Evolutionary conservation across 1,139 yeast species (phyloP).

Genomic region (Sugiyamaella novakii): DNA sequence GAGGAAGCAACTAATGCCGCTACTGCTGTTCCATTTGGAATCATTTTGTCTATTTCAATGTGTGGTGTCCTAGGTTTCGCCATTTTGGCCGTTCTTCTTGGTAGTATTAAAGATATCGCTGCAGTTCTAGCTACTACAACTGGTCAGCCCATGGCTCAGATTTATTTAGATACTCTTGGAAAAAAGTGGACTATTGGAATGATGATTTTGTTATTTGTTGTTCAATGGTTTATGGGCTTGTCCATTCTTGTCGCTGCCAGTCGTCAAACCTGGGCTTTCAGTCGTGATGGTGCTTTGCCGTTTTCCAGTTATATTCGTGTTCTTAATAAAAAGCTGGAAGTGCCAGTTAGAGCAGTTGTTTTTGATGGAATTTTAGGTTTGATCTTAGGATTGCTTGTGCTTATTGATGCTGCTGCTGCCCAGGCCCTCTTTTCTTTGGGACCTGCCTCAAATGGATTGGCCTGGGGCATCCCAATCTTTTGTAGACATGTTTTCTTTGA

Average conservation of each 20-base stretch:
- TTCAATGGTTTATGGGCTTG: slow-evolving; percentile 61
- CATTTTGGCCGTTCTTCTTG: slow-evolving; percentile 56
- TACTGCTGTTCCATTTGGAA: slow-evolving; percentile 68
- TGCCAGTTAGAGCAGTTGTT: slow-evolving; percentile 63
- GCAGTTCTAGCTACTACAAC: slow-evolving; percentile 41
- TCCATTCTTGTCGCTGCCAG: slow-evolving; percentile 78
- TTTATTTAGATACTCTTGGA: slow-evolving; percentile 65
- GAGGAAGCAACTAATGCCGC: slow-evolving; percentile 73
- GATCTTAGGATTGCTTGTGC: slow-evolving; percentile 57
- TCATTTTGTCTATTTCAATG: slow-evolving; percentile 54
- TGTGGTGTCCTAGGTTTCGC: slow-evolving; percentile 66
- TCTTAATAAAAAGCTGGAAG: slow-evolving; percentile 54
- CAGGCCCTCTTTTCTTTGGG: slow-evolving; percentile 60
- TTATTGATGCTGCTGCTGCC: slow-evolving; percentile 63
- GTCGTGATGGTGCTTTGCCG: slow-evolving; percentile 88
- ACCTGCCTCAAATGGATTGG: slow-evolving; percentile 62
- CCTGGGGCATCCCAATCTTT: slow-evolving; percentile 62
- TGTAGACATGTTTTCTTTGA: slow-evolving; percentile 47
- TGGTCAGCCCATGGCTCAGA: slow-evolving; percentile 55
- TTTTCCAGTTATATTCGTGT: slow-evolving; percentile 44
- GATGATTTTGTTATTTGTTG: slow-evolving; percentile 36
- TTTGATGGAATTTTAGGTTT: slow-evolving; percentile 54
- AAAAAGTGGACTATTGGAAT: slow-evolving; percentile 59
- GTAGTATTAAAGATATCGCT: slow-evolving; percentile 57
- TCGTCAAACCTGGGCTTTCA: slow-evolving; percentile 81